Percentiles rank a stretch among this genome's conserved stretches.
These are phyloP conservation scores for Pseudocercospora musae DNA, from an alignment of 2,329 filamentous ascomycete species.

Conservation along the genomic window DNA sequence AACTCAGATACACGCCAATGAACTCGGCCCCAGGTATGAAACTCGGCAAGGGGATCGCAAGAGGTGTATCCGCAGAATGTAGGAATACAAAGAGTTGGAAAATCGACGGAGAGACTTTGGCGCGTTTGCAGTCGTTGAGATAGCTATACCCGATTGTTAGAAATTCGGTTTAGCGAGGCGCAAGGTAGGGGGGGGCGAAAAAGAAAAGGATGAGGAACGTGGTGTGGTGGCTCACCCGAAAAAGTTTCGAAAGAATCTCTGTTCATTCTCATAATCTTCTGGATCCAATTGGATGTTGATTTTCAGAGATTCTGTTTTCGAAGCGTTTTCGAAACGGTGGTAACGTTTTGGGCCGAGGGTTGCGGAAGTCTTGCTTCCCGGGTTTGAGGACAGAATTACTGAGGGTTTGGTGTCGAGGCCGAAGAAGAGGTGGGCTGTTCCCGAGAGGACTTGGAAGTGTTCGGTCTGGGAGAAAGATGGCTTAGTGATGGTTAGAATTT, in stretches of 20 bases:
- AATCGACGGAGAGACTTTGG: slow-evolving; percentile 14
- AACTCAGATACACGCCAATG: slow-evolving; percentile 20
- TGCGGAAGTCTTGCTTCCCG: slow-evolving; percentile 11
- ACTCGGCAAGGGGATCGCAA: slow-evolving; percentile 22
- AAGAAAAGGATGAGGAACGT: too few relatives aligned
- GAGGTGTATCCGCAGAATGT: slow-evolving; percentile 20
- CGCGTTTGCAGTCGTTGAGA: slow-evolving; percentile 22
- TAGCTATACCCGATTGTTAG: too few relatives aligned
- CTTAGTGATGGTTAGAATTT: not conserved
- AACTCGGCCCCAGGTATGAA: slow-evolving; percentile 11
- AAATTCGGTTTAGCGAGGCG: too few relatives aligned
- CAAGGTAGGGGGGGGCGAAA: too few relatives aligned
- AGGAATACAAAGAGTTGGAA: slow-evolving; percentile 26
- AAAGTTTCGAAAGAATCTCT: slow-evolving; percentile 23
- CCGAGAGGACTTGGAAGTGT: slow-evolving; percentile 20
- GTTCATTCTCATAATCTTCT: slow-evolving; percentile 25
- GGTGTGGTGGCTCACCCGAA: slow-evolving; percentile 10
- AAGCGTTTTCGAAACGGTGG: slow-evolving; percentile 24
- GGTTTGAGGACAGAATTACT: slow-evolving; percentile 6
- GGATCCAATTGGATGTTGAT: slow-evolving; percentile 24
- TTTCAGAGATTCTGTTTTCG: slow-evolving; percentile 13
- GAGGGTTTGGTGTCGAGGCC: slow-evolving; percentile 18
- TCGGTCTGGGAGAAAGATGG: slow-evolving; percentile 7
- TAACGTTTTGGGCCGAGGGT: slow-evolving; percentile 19
- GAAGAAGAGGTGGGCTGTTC: slow-evolving; percentile 22